phyloP scores from a whole-genome alignment of 2,329 filamentous ascomycete genomes.

The Boeremia lycopersici region DNA sequence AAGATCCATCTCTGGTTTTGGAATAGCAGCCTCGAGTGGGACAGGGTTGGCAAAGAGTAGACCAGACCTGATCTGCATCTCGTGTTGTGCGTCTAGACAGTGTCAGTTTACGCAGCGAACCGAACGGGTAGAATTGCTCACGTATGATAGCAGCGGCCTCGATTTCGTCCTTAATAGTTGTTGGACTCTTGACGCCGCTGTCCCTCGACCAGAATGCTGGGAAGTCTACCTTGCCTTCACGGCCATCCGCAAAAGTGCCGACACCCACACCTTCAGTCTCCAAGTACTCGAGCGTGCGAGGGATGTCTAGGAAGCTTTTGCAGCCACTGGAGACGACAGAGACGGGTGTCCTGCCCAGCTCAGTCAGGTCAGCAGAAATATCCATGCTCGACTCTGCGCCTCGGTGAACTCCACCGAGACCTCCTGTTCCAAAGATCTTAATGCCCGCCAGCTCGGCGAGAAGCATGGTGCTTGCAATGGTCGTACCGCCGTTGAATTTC shows the following conservation, averaged over 20 bases:
- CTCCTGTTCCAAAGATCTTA: constrained; percentile 91
- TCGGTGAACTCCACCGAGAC: constrained; percentile 91
- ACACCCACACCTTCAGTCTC: constrained; percentile 79
- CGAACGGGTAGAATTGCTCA: constrained; percentile 47
- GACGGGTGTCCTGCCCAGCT: constrained; percentile 86
- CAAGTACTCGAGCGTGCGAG: constrained; percentile 81
- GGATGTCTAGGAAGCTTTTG: constrained; percentile 95
- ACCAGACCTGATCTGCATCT: constrained; percentile 75
- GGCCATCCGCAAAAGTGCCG: constrained; percentile 86
- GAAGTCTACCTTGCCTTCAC: constrained; percentile 75
- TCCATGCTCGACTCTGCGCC: constrained; percentile 88
- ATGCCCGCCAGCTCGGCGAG: constrained; percentile 87
- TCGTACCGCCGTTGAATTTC: constrained; percentile 85
- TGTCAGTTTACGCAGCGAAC: constrained; percentile 3
- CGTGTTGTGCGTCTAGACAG: constrained; percentile 69
- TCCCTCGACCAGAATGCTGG: constrained; percentile 93
- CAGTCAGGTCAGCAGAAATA: constrained; percentile 91
- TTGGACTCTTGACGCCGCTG: constrained; percentile 80
- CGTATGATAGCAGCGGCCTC: constrained; percentile 89
- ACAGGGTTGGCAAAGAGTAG: constrained; percentile 90
- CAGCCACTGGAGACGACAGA: constrained; percentile 89
- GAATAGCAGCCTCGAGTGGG: constrained; percentile 71
- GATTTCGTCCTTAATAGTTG: constrained; percentile 72
- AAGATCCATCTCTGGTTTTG: constrained; percentile 57
- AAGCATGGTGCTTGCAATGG: constrained; percentile 90